Base-by-base conservation (phyloP, 441 rosid genomes). In the Syzygium malaccense region DNA sequence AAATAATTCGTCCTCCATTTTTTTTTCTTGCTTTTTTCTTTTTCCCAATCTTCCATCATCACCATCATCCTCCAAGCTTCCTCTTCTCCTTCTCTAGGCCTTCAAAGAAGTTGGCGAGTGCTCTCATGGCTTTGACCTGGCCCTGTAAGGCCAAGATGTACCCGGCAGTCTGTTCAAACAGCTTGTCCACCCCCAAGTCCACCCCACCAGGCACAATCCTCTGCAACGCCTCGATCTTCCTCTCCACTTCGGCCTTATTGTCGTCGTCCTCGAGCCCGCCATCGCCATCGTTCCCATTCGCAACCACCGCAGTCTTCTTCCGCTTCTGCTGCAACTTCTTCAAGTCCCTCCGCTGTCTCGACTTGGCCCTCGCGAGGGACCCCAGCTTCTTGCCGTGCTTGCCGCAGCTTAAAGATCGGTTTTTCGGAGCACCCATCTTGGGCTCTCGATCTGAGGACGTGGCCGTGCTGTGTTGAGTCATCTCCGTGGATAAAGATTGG, bases 131-230 rank as follows among this genome's bases (percentile, higher is more conserved):
- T 90, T 91, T 94, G 66, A 96, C 92, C 90, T 95, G 97, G 91
- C 88, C 91, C 89, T 95, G 93, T 86, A 96, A 87, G 88, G 92
- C 87, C 91, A 95, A 86, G 48, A 96, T 96, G 91, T 96, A 96
- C 20, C 75, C 92, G 56, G 97, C 98, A 1, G 97, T 96, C 89
- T 95, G 95, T 91, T 96, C 95, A 13, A 94, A 95, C 87, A 96
- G 87, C 89, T 91, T 91, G 80, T 94, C 98, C 8, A 90, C 91
- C 30, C 92, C 95, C 14, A 95, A 93, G 7, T 88, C 85, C 12
- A 90, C 93, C n/a, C 96, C 96, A 53, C 97, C 98, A 0, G 98
- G 98, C 37, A 96, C 95, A 86, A 95, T 94, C 91, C 92, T 95
- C 93, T 94, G 95, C 92, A 96, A 92, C 58, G 94, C 93, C 87